Base-by-base conservation (phyloP, 2,329 filamentous ascomycete species). In the Zymoseptoria crescenta region DNA sequence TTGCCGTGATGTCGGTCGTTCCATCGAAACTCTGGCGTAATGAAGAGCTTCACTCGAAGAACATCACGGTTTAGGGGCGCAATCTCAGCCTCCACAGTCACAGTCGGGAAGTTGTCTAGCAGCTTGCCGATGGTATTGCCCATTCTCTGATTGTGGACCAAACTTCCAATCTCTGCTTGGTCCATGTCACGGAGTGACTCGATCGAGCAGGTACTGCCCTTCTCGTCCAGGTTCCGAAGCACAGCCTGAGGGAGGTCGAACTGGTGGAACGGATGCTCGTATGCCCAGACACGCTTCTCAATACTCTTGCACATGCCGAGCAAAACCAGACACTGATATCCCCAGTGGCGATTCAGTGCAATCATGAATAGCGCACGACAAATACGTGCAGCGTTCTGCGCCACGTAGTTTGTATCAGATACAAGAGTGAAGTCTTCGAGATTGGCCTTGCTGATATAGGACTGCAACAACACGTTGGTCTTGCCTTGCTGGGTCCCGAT, bases 351-450 rank as follows among this genome's bases (percentile, higher is more conserved):
- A 73, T 97, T 97, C 55, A 99, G 79, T 1, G 94, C 93, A 68
- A 99, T 93, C 91, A 97, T 96, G 74, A 99, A 99, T 16, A 99
- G 76, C 2, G 95, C 91, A 62, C 95, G 83, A 70, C 92, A 96
- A 59, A 99, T 99, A 73, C 94, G 87, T 1, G 91, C 90, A 9
- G 94, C 88, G 72, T 99, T 96, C 72, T 99, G 94, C 1, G 94
- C 91, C 50, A 99, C 90, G 70, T 99, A 99, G 64, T 91, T 91
- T 51, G 89, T 87, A 72, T 99, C 94, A 20, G 95, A 97, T 1
- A 88, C 83, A 9, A 99, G 78, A 0, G 94, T 93, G 75, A 97
- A 99, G 73, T 99, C 94, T 63, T 97, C 93, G 0, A 94, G 82
- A 67, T 89, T 87, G 0, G 86, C 88, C 65, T 89, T 84, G 48